Conservation (phyloP, 2,329 filamentous ascomycete genomes). For the Zopfia rhizophila region DNA sequence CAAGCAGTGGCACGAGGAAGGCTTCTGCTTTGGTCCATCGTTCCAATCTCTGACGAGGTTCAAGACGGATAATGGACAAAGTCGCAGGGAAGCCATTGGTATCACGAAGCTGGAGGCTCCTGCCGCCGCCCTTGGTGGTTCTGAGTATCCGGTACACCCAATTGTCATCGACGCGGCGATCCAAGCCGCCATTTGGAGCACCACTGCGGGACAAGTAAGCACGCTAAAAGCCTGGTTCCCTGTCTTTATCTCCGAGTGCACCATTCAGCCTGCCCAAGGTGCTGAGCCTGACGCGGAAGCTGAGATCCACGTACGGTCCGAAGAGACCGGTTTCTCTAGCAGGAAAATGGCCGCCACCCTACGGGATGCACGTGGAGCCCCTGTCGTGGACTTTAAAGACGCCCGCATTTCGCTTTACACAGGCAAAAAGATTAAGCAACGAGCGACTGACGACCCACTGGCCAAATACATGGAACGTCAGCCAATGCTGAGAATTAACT, state of each 20-base stretch:
- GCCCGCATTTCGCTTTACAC: conserved; percentile 1
- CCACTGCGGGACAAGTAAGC: too few species aligned
- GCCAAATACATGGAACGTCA: conserved; percentile 1
- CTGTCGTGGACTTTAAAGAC: conserved; percentile 3
- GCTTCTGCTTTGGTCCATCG: conserved; percentile 5
- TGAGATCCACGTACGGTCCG: conserved; percentile 7
- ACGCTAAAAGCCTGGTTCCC: too few species aligned
- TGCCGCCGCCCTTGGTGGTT: too few species aligned
- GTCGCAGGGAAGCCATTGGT: background rate
- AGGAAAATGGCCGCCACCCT: conserved; percentile 7
- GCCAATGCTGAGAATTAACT: conserved; percentile 2
- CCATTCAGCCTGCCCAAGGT: too few species aligned
- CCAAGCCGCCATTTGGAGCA: conserved; percentile 28
- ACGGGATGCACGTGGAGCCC: conserved; percentile 6
- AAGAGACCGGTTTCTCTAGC: conserved; percentile 8
- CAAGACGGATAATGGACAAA: background rate
- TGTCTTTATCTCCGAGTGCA: too few species aligned
- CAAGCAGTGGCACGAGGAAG: conserved; percentile 1
- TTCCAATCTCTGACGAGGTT: conserved; percentile 12
- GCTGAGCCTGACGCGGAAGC: too few species aligned
- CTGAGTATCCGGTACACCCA: conserved; percentile 34
- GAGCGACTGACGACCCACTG: background rate
- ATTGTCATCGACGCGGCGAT: conserved; percentile 32
- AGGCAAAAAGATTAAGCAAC: conserved; percentile 6
- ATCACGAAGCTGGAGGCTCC: too few species aligned